Conservation (phyloP, 495 filamentous ascomycete species). For the Cenococcum geophilum region DNA sequence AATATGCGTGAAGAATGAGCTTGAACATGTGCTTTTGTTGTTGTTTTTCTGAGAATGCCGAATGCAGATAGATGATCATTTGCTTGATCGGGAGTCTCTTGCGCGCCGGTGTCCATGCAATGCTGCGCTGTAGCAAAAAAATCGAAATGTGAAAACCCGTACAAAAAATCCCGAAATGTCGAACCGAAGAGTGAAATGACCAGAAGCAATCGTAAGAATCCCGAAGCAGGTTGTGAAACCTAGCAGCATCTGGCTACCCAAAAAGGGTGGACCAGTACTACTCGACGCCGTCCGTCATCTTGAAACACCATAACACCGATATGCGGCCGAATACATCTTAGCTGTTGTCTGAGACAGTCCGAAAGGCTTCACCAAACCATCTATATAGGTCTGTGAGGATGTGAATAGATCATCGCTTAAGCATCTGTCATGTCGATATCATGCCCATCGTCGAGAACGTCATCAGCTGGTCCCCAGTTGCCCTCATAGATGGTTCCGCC, state of each 20-base stretch:
- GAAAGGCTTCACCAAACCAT: not conserved
- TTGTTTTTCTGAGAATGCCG: not conserved
- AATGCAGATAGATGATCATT: not conserved
- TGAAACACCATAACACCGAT: conserved; percentile 1
- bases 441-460: conserved; percentile 51
- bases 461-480: conserved; percentile 82
- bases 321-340: not conserved
- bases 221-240: not conserved
- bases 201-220: not conserved
- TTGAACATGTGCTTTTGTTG: not conserved
- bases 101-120: not conserved
- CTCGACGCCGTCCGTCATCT: not conserved
- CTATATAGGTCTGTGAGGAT: not conserved
- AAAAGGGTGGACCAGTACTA: not conserved
- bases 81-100: not conserved
- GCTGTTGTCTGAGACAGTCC: not conserved
- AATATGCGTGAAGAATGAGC: not conserved
- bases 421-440: conserved; percentile 70
- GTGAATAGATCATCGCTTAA: conserved; percentile 8
- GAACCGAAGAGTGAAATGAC: not conserved
- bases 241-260: not conserved
- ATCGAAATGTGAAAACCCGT: not conserved
- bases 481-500: conserved; percentile 91
- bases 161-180: not conserved
- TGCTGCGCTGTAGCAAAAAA: not conserved